Conservation (phyloP, 352 stramenopile genomes). For the Phytophthora lateralis region DNA sequence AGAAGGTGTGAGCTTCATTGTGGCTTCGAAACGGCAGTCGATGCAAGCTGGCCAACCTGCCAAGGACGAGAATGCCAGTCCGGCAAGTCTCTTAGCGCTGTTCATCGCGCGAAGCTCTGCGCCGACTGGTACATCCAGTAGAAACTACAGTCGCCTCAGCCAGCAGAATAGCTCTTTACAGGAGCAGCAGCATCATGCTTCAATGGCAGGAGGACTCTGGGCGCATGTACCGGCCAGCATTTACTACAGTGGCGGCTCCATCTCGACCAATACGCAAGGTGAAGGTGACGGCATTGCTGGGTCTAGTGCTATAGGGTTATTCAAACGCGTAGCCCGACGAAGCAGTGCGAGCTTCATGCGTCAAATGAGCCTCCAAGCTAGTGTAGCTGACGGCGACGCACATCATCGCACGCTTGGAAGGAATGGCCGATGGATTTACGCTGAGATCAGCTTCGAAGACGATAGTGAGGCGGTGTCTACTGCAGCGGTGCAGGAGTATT, state of each 20-base stretch:
- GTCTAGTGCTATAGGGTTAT: neutral
- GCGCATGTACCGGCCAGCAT: slow-evolving; percentile 23
- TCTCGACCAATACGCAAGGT: neutral
- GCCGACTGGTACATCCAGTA: neutral
- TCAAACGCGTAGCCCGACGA: slow-evolving; percentile 1
- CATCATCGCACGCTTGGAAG: slow-evolving; percentile 20
- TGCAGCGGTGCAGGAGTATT: slow-evolving; percentile 38
- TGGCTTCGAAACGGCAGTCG: slow-evolving; percentile 11
- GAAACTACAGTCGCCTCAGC: slow-evolving; percentile 6
- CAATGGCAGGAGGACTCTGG: slow-evolving; percentile 29
- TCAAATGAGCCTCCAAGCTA: slow-evolving; percentile 16
- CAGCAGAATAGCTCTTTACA: slow-evolving; percentile 13
- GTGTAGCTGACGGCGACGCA: neutral
- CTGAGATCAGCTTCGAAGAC: slow-evolving; percentile 46
- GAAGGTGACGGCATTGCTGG: neutral
- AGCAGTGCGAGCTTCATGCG: slow-evolving; percentile 26
- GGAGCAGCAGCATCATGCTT: slow-evolving; percentile 13
- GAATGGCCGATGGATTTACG: slow-evolving; percentile 53
- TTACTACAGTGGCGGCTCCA: slow-evolving; percentile 27
- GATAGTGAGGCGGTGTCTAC: slow-evolving; percentile 17
- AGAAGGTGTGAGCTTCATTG: slow-evolving; percentile 10
- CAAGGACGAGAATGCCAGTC: slow-evolving; percentile 14
- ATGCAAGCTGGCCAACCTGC: neutral
- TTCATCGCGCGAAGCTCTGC: slow-evolving; percentile 26
- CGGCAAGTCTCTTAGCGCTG: slow-evolving; percentile 12